Conservation (phyloP, 805 yeast genomes). For the Kazachstania taianensis region DNA sequence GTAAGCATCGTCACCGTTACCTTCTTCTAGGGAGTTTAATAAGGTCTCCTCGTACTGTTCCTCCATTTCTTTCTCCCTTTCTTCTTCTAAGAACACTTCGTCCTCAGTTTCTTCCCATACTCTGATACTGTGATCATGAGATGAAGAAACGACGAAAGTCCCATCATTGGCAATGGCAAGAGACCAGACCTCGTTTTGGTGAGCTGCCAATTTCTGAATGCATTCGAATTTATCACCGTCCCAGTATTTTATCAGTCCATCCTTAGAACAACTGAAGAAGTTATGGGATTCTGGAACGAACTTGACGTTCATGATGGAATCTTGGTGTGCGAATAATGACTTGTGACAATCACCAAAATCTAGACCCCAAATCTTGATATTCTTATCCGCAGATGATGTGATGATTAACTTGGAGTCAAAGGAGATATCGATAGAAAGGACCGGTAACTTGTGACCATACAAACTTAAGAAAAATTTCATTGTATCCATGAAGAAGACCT, state of each 20-base stretch:
- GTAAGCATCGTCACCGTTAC: conserved; percentile 33
- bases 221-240: conserved; percentile 96
- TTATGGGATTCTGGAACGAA: conserved; percentile 82
- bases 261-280: conserved; percentile 85
- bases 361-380: conserved; percentile 95
- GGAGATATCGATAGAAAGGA: conserved; percentile 83
- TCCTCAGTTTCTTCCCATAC: conserved; percentile 93
- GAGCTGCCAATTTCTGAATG: conserved; percentile 77
- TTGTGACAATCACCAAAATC: conserved; percentile 99
- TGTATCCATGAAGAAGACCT: conserved; percentile 80
- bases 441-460: conserved; percentile 96
- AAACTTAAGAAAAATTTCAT: conserved; percentile 79
- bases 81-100: conserved; percentile 94
- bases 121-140: conserved; percentile 90
- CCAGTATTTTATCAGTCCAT: conserved; percentile 88
- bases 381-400: conserved; percentile 94
- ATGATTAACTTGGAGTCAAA: conserved; percentile 77
- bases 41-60: conserved; percentile 80
- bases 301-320: conserved; percentile 79
- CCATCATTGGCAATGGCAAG: conserved; percentile 70
- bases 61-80: conserved; percentile 90
- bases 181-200: conserved; percentile 92
- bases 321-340: conserved; percentile 94
- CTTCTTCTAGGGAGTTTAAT: conserved; percentile 59
- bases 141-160: conserved; percentile 60